Conservation (phyloP, 768 basidiomycete genomes). For the Neoboletus brunneissimus region DNA sequence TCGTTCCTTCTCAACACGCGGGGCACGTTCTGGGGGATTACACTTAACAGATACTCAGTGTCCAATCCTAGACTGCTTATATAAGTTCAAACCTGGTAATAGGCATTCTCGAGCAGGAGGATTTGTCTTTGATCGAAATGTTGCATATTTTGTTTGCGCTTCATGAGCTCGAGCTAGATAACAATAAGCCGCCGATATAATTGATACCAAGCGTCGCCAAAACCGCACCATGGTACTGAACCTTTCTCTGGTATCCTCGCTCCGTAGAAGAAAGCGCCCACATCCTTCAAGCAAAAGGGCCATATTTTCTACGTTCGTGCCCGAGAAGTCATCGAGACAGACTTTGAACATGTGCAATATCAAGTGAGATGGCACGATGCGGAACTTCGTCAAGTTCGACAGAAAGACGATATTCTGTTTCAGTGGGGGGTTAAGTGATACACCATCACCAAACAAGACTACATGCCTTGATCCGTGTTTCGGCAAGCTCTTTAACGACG, state of each 20-base stretch:
- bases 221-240: slow-evolving; percentile 80
- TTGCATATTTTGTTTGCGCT: slow-evolving; percentile 88
- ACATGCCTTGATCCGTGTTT: slow-evolving; percentile 77
- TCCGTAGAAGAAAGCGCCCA: slow-evolving; percentile 85
- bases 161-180: slow-evolving; percentile 84
- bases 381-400: slow-evolving; percentile 94
- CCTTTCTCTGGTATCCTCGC: slow-evolving; percentile 82
- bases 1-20: slow-evolving; percentile 81
- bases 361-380: slow-evolving; percentile 84
- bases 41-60: slow-evolving; percentile 52
- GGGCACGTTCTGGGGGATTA: slow-evolving; percentile 93
- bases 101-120: slow-evolving; percentile 93
- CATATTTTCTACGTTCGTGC: slow-evolving; percentile 90
- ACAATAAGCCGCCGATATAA: slow-evolving; percentile 9
- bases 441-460: neutral
- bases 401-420: slow-evolving; percentile 82
- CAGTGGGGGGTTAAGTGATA: neutral
- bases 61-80: neutral
- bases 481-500: slow-evolving; percentile 84
- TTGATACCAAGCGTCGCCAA: neutral
- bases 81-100: slow-evolving; percentile 71
- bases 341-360: slow-evolving; percentile 97
- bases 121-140: slow-evolving; percentile 91
- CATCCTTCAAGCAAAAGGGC: slow-evolving; percentile 91
- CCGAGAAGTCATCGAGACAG: slow-evolving; percentile 92